Conservation (phyloP, 1,284 basidiomycete genomes). For the Athelia sp. region DNA sequence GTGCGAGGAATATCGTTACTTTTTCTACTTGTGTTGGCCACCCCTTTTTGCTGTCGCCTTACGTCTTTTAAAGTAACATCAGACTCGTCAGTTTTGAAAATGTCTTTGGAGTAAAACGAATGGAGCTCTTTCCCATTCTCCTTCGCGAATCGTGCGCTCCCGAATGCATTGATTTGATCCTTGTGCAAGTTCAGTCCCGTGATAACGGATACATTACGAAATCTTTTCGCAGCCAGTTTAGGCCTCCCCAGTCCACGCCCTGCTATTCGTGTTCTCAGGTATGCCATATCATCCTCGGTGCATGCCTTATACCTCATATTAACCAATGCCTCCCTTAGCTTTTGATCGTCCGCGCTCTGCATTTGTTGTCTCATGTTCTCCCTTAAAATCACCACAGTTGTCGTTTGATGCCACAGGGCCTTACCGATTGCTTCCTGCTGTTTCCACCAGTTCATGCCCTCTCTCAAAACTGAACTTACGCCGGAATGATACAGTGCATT, state of each 20-base stretch:
- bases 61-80: not conserved
- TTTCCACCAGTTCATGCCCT: not conserved
- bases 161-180: constrained; percentile 11
- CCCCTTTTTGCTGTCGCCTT: not conserved
- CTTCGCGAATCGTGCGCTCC: constrained; percentile 5
- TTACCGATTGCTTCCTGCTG: constrained; percentile 17
- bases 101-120: constrained; percentile 26
- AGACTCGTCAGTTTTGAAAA: too few species aligned
- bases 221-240: not conserved
- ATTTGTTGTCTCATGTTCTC: constrained; percentile 28
- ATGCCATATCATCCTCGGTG: constrained; percentile 10
- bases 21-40: not conserved
- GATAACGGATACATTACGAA: constrained; percentile 11
- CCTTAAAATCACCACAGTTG: constrained; percentile 24
- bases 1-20: not conserved
- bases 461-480: constrained; percentile 6
- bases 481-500: constrained; percentile 14
- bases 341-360: constrained; percentile 2
- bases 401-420: constrained; percentile 29
- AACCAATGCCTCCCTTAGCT: constrained; percentile 7
- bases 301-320: constrained; percentile 14
- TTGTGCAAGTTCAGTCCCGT: constrained; percentile 10
- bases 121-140: constrained; percentile 9
- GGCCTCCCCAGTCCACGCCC: not conserved
- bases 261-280: constrained; percentile 6